A percentile compares a stretch with the other conserved stretches of the same genome.
These are phyloP conservation scores for Kodamaea restingae DNA, from an alignment of 805 yeast genomes.

Conservation along the genomic window DNA sequence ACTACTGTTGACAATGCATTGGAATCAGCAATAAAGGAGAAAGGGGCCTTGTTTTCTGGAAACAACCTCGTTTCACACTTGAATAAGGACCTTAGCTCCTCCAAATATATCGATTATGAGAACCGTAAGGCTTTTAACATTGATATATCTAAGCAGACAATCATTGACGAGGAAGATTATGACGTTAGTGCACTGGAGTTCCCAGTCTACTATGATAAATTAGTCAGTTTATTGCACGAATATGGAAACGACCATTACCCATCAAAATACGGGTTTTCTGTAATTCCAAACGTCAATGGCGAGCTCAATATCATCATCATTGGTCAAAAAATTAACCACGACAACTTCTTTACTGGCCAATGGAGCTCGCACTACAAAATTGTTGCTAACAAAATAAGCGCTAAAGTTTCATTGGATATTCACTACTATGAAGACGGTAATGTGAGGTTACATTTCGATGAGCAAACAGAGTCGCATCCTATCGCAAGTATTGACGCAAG, in stretches of 20 bases:
- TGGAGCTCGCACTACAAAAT: slow-evolving; percentile 71
- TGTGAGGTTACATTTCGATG: slow-evolving; percentile 61
- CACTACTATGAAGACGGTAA: slow-evolving; percentile 97
- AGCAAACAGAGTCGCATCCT: slow-evolving; percentile 21
- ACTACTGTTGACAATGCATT: slow-evolving; percentile 25
- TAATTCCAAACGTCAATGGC: slow-evolving; percentile 32
- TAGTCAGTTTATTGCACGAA: slow-evolving; percentile 31
- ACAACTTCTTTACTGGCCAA: slow-evolving; percentile 84
- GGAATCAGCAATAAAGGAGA: slow-evolving; percentile 25
- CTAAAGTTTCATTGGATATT: slow-evolving; percentile 62
- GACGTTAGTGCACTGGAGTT: slow-evolving; percentile 19
- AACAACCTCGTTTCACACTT: slow-evolving; percentile 29
- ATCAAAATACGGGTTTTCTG: slow-evolving; percentile 43
- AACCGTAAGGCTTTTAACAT: slow-evolving; percentile 51
- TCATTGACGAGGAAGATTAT: slow-evolving; percentile 50
- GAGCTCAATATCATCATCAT: slow-evolving; percentile 52
- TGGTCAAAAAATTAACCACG: slow-evolving; percentile 68
- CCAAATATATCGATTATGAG: slow-evolving; percentile 52
- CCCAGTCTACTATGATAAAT: slow-evolving; percentile 27
- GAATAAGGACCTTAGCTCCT: slow-evolving; percentile 28
- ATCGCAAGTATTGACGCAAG: slow-evolving; percentile 27
- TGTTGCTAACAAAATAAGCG: slow-evolving; percentile 37
- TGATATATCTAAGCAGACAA: slow-evolving; percentile 48
- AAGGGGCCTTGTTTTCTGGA: slow-evolving; percentile 28
- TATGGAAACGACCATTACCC: slow-evolving; percentile 71